These are phyloP conservation scores for Naumovozyma dairenensis DNA, from an alignment of 805 yeast genomes.

Conservation along the genomic window DNA sequence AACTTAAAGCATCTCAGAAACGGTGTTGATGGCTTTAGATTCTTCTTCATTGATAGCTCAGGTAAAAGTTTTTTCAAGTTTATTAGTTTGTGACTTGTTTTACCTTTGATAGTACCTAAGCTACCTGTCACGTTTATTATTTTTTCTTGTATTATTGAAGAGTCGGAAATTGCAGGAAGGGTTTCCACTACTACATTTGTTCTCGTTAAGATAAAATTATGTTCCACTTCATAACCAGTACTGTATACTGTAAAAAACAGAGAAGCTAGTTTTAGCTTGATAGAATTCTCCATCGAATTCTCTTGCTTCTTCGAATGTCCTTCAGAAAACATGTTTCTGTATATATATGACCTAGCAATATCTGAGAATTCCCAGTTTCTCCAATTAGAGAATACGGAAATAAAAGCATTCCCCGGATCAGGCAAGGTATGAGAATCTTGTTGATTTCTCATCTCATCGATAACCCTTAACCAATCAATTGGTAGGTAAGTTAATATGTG, in stretches of 20 bases:
- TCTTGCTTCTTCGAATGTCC: constrained; percentile 6
- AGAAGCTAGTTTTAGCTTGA: constrained; percentile 14
- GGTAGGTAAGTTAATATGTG: constrained; percentile 61
- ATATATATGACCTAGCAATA: constrained; percentile 46
- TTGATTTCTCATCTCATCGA: constrained; percentile 18
- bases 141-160: constrained; percentile 9
- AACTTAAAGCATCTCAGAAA: constrained; percentile 10
- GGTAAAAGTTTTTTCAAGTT: constrained; percentile 8
- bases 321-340: constrained; percentile 39
- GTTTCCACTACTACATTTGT: constrained; percentile 13
- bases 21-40: neutral
- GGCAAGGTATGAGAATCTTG: constrained; percentile 37
- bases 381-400: constrained; percentile 63
- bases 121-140: constrained; percentile 16
- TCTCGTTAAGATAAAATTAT: constrained; percentile 17
- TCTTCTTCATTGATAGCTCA: constrained; percentile 2
- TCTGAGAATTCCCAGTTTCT: constrained; percentile 83
- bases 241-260: constrained; percentile 21
- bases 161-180: constrained; percentile 9
- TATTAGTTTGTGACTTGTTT: constrained; percentile 16
- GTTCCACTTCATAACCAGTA: constrained; percentile 17
- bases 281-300: constrained; percentile 7
- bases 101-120: constrained; percentile 20
- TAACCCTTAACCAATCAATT: constrained; percentile 32
- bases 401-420: constrained; percentile 45